Percentiles rank a stretch among this genome's conserved stretches.
These are phyloP conservation scores for Dothiorella sarmentorum DNA, from an alignment of 2,329 filamentous ascomycete genomes.

Conservation along the genomic window DNA sequence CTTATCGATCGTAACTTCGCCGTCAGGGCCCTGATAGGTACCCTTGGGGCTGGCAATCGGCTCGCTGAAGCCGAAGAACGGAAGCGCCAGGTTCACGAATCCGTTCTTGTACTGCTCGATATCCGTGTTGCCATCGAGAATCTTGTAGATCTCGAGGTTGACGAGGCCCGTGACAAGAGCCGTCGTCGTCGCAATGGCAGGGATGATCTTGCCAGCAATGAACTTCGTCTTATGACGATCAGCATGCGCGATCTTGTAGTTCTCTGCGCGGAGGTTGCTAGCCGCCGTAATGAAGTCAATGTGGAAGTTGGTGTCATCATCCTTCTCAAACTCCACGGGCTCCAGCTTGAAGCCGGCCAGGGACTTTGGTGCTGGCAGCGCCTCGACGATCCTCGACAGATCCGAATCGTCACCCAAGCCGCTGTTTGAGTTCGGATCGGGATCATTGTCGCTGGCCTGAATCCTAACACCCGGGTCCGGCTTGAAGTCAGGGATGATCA, in stretches of 20 bases:
- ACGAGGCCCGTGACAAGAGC: constrained; percentile 93
- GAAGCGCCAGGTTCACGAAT: constrained; percentile 91
- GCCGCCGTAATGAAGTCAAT: constrained; percentile 99
- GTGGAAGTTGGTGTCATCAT: constrained; percentile 95
- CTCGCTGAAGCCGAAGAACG: constrained; percentile 98
- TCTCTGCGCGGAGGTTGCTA: constrained; percentile 93
- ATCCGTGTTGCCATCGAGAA: constrained; percentile 92
- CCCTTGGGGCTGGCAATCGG: constrained; percentile 93
- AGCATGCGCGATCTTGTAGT: constrained; percentile 92
- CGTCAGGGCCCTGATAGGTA: constrained; percentile 74
- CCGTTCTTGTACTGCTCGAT: constrained; percentile 99
- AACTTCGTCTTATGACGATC: constrained; percentile 99
- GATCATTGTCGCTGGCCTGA: constrained; percentile 91
- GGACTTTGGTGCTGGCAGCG: constrained; percentile 73
- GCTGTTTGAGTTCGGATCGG: constrained; percentile 75
- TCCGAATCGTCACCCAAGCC: constrained; percentile 67
- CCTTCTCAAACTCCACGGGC: constrained; percentile 97
- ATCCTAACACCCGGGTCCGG: constrained; percentile 92
- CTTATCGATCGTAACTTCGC: constrained; percentile 82
- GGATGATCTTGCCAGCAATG: constrained; percentile 99
- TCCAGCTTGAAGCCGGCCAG: constrained; percentile 84
- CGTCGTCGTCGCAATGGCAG: constrained; percentile 95
- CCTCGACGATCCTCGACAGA: constrained; percentile 66
- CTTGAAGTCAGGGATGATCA: constrained; percentile 93
- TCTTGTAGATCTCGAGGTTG: constrained; percentile 90